A percentile compares a stretch with the other conserved stretches of the same genome.
Conservation (phyloP, 768 basidiomycete genomes). For the Dentipellis fragilis region DNA sequence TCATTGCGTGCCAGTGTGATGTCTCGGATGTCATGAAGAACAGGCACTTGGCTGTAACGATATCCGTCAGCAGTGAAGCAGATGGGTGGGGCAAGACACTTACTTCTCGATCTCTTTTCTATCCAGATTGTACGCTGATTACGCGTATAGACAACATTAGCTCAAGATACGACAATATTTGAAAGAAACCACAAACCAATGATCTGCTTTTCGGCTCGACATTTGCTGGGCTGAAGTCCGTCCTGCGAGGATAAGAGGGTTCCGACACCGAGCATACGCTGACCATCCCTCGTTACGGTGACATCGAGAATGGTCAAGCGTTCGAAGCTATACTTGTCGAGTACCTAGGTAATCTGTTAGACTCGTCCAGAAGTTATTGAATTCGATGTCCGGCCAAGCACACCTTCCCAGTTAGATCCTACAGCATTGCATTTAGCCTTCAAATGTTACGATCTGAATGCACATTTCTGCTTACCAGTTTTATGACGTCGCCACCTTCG, state of each 20-base stretch:
- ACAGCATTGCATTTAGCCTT: not conserved
- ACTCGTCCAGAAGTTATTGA: not conserved
- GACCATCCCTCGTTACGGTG: slow-evolving; percentile 57
- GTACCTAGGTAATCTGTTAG: slow-evolving; percentile 24
- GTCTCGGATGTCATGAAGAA: slow-evolving; percentile 63
- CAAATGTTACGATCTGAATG: too few relatives aligned
- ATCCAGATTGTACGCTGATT: slow-evolving; percentile 55
- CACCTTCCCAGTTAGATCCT: slow-evolving; percentile 56
- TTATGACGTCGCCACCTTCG: slow-evolving; percentile 50
- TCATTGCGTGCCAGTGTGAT: slow-evolving; percentile 56
- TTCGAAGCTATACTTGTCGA: slow-evolving; percentile 49
- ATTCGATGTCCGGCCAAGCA: slow-evolving; percentile 5
- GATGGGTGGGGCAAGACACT: slow-evolving; percentile 13
- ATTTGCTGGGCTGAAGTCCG: slow-evolving; percentile 60
- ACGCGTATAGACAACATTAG: not conserved
- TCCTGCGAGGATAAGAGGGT: slow-evolving; percentile 53
- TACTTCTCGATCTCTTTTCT: slow-evolving; percentile 62
- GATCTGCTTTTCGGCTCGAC: slow-evolving; percentile 62
- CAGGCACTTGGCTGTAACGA: slow-evolving; percentile 50
- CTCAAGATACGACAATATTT: not conserved
- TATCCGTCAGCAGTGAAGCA: slow-evolving; percentile 1
- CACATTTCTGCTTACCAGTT: slow-evolving; percentile 35
- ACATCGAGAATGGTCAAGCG: slow-evolving; percentile 61
- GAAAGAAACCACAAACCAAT: slow-evolving; percentile 36
- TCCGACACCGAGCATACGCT: slow-evolving; percentile 57